These are phyloP conservation scores for Lentinula sp. DNA, from an alignment of 768 basidiomycete species.

Conservation along the genomic window DNA sequence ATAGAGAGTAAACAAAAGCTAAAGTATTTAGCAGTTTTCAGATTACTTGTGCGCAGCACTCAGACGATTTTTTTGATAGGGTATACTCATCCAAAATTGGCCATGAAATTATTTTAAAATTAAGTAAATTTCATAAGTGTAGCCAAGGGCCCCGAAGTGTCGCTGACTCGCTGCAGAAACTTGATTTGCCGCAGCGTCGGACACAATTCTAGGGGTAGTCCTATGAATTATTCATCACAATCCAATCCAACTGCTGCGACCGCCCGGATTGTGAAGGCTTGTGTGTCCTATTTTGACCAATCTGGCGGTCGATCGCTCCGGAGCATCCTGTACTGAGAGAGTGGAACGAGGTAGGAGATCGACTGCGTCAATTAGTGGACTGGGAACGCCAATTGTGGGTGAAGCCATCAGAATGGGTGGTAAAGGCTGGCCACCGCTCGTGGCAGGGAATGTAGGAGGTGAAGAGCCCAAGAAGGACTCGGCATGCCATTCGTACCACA, in stretches of 20 bases:
- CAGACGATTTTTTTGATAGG: neutral
- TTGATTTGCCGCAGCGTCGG: neutral
- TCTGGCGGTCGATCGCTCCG: slow-evolving; percentile 17
- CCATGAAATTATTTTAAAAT: neutral
- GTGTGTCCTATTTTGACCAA: slow-evolving; percentile 93
- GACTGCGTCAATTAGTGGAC: slow-evolving; percentile 68
- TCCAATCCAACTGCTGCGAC: slow-evolving; percentile 92
- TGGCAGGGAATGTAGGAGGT: slow-evolving; percentile 10
- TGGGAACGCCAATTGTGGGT: slow-evolving; percentile 34
- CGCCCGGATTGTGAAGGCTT: slow-evolving; percentile 84
- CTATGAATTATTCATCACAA: slow-evolving; percentile 25
- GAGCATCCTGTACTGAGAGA: slow-evolving; percentile 7
- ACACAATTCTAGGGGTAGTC: neutral
- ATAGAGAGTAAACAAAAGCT: neutral
- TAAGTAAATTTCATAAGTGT: neutral
- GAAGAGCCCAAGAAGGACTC: slow-evolving; percentile 72
- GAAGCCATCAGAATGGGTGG: slow-evolving; percentile 13
- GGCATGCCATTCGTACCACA: slow-evolving; percentile 99
- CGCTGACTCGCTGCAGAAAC: neutral
- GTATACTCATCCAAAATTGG: too few species aligned
- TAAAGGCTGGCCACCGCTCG: slow-evolving; percentile 13
- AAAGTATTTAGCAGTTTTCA: neutral
- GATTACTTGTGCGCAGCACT: neutral
- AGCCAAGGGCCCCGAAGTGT: neutral
- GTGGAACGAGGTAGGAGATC: slow-evolving; percentile 26